Conservation (phyloP, 805 yeast genomes). For the Candida alai region DNA sequence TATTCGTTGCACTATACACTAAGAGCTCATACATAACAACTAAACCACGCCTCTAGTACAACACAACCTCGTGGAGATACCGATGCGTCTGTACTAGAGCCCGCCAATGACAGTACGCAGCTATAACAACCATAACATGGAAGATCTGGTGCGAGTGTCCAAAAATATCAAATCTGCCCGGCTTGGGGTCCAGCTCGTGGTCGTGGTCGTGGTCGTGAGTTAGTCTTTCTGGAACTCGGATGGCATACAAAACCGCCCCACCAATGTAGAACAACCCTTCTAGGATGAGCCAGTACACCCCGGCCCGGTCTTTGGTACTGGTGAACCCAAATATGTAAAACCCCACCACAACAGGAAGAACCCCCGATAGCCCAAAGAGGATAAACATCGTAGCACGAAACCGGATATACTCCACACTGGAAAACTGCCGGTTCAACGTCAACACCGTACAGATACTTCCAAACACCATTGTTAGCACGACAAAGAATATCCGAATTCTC, state of each 20-base stretch:
- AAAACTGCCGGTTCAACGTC: constrained; percentile 62
- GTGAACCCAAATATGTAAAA: constrained; percentile 43
- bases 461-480: constrained; percentile 44
- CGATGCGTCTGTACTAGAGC: constrained; percentile 59
- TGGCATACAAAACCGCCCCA: constrained; percentile 80
- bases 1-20: too few species aligned
- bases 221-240: constrained; percentile 71
- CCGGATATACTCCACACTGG: constrained; percentile 70
- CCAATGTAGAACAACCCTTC: constrained; percentile 74
- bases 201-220: constrained; percentile 22
- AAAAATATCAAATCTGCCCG: constrained; percentile 51
- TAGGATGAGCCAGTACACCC: constrained; percentile 55
- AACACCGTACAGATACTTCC: constrained; percentile 62
- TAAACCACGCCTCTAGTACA: too few species aligned
- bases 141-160: constrained; percentile 88
- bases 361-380: constrained; percentile 73
- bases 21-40: too few species aligned
- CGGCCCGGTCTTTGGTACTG: constrained; percentile 48
- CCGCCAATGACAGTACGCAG: constrained; percentile 68
- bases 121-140: constrained; percentile 72
- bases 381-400: constrained; percentile 77
- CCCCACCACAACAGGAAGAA: constrained; percentile 64
- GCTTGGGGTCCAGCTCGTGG: constrained; percentile 11
- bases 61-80: constrained; percentile 34
- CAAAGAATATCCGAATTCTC: constrained; percentile 33